phyloP scores from a whole-genome alignment of 345 rosid genomes.

The Sonneratia alba region DNA sequence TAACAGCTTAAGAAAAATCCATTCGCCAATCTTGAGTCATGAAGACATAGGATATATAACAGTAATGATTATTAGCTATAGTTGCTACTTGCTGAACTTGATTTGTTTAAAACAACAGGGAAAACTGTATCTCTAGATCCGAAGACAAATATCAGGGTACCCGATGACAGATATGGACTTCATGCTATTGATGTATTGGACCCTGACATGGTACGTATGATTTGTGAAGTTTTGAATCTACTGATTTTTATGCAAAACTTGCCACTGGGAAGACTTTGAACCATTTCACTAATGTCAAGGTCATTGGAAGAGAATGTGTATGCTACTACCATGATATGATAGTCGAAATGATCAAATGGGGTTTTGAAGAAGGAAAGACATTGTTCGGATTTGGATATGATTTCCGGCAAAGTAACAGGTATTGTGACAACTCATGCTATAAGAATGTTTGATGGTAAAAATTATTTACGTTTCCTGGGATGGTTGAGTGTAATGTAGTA shows the following conservation, averaged over 20 bases:
- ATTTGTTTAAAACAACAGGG: slow-evolving; percentile 37
- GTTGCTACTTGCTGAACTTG: neutral
- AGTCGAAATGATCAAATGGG: slow-evolving; percentile 85
- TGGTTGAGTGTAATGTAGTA: neutral
- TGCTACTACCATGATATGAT: slow-evolving; percentile 95
- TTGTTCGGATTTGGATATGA: slow-evolving; percentile 96
- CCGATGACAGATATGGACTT: slow-evolving; percentile 83
- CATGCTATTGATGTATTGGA: slow-evolving; percentile 82
- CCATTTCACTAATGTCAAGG: slow-evolving; percentile 26
- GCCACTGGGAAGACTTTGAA: neutral
- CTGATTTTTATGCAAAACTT: neutral
- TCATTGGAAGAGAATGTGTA: slow-evolving; percentile 74
- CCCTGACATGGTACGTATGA: slow-evolving; percentile 72
- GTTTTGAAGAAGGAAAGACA: slow-evolving; percentile 88
- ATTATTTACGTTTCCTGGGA: neutral
- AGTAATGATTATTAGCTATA: neutral
- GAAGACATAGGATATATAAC: neutral
- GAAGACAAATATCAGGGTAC: slow-evolving; percentile 58
- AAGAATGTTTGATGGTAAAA: neutral
- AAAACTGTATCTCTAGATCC: slow-evolving; percentile 57
- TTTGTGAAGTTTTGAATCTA: neutral
- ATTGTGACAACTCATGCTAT: neutral
- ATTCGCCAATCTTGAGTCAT: neutral
- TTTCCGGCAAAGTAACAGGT: slow-evolving; percentile 98
- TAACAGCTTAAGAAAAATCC: neutral